phyloP scores from a whole-genome alignment of 805 yeast genomes.

The Yarrowia bubula region DNA sequence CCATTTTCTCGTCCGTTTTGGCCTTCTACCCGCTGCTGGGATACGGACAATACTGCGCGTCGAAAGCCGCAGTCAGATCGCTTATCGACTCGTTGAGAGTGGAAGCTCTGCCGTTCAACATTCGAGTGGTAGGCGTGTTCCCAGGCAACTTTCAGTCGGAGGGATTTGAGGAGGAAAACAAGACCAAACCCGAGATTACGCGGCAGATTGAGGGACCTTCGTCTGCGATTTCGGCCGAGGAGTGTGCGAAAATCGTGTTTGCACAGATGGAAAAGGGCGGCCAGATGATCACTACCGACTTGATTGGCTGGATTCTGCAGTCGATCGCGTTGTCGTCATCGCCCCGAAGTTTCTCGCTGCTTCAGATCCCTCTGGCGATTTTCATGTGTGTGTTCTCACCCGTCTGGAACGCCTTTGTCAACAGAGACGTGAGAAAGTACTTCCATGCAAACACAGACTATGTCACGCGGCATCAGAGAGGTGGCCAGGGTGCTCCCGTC shows the following conservation, averaged over 20 bases:
- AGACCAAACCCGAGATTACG: constrained; percentile 83
- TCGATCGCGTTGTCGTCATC: constrained; percentile 64
- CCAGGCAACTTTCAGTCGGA: constrained; percentile 92
- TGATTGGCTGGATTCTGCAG: constrained; percentile 77
- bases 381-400: constrained; percentile 59
- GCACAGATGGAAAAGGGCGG: constrained; percentile 59
- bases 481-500: background rate
- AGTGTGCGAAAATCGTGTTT: constrained; percentile 63
- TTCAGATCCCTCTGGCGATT: constrained; percentile 52
- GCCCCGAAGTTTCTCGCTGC: constrained; percentile 59
- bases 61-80: constrained; percentile 77
- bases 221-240: constrained; percentile 60
- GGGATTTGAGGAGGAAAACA: constrained; percentile 78
- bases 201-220: constrained; percentile 82
- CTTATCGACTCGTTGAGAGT: constrained; percentile 77
- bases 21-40: constrained; percentile 90
- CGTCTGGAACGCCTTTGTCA: constrained; percentile 51
- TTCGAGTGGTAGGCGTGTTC: constrained; percentile 68
- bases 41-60: constrained; percentile 85
- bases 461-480: constrained; percentile 19
- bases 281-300: constrained; percentile 75
- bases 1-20: constrained; percentile 69
- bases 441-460: constrained; percentile 42
- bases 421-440: constrained; percentile 52
- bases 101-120: constrained; percentile 62